Percentiles rank a stretch among this genome's conserved stretches.
Conservation (phyloP, 345 rosid genomes). For the Arabis alpina region DNA sequence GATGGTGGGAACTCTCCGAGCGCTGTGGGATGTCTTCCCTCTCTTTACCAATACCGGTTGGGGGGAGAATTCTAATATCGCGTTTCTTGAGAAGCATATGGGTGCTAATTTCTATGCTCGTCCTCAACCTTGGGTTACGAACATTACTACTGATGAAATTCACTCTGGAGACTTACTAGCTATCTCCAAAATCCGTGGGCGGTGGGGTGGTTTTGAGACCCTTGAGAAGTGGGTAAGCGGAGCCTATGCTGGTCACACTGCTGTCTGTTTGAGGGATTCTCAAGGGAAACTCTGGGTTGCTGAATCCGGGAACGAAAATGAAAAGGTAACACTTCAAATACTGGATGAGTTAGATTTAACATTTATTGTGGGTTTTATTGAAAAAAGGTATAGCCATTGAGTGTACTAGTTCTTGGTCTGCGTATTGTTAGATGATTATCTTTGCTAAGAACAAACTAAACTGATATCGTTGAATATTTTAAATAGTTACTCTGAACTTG, state of each 20-base stretch:
- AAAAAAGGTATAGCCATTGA: background rate
- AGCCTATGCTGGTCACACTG: conserved; percentile 94
- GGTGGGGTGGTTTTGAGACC: conserved; percentile 98
- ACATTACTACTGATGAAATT: conserved; percentile 68
- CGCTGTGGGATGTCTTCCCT: conserved; percentile 96
- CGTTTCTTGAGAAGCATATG: conserved; percentile 90
- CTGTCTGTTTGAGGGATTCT: conserved; percentile 87
- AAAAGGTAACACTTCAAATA: conserved; percentile 56
- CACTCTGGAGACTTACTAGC: conserved; percentile 93
- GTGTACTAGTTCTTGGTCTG: conserved; percentile 22
- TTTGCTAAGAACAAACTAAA: conserved; percentile 17
- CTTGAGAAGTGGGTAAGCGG: conserved; percentile 99
- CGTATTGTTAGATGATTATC: background rate
- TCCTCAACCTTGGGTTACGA: conserved; percentile 82
- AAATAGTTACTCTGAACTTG: background rate
- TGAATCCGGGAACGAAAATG: conserved; percentile 97
- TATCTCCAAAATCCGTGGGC: conserved; percentile 84
- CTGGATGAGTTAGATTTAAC: background rate
- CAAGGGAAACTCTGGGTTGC: conserved; percentile 96
- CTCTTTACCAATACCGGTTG: conserved; percentile 91
- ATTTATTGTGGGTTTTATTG: background rate
- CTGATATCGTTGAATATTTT: conserved; percentile 11
- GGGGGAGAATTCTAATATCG: conserved; percentile 89
- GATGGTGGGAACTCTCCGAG: conserved; percentile 91
- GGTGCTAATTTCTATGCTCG: conserved; percentile 76